A percentile compares a stretch with the other conserved stretches of the same genome.
These are phyloP conservation scores for Leptodermis oblonga DNA, from an alignment of 257 asterid genomes.

Conservation along the genomic window DNA sequence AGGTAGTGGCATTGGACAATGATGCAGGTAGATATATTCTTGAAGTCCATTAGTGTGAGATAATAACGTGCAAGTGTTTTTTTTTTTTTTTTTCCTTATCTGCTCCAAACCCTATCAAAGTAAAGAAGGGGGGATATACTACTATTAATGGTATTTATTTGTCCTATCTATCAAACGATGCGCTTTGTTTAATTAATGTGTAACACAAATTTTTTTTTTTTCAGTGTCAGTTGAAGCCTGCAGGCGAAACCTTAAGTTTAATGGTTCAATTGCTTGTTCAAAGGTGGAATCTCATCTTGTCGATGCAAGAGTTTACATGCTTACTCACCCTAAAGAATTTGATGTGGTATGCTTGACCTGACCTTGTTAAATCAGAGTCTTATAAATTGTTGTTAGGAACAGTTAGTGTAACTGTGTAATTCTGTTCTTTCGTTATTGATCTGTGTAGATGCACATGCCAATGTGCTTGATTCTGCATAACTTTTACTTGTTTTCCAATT, in stretches of 20 bases:
- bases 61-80: not conserved
- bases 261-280: slow-evolving; percentile 76
- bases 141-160: not conserved
- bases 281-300: slow-evolving; percentile 89
- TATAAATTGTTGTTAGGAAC: not conserved
- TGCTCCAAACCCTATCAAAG: not conserved
- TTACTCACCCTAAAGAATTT: slow-evolving; percentile 92
- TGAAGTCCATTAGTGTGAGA: not conserved
- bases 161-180: not conserved
- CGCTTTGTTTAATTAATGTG: not conserved
- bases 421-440: not conserved
- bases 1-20: slow-evolving; percentile 92
- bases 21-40: slow-evolving; percentile 56
- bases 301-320: slow-evolving; percentile 96
- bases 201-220: slow-evolving; percentile 19
- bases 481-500: not conserved
- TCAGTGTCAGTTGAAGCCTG: slow-evolving; percentile 95
- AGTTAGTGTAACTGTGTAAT: not conserved
- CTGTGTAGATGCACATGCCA: not conserved
- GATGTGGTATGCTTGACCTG: slow-evolving; percentile 63
- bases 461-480: not conserved
- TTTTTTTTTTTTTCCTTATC: too few relatives aligned
- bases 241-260: slow-evolving; percentile 84
- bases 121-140: not conserved
- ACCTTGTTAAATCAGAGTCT: not conserved